These are phyloP conservation scores for Carpinus fangiana DNA, from an alignment of 306 rosid species.

Conservation along the genomic window DNA sequence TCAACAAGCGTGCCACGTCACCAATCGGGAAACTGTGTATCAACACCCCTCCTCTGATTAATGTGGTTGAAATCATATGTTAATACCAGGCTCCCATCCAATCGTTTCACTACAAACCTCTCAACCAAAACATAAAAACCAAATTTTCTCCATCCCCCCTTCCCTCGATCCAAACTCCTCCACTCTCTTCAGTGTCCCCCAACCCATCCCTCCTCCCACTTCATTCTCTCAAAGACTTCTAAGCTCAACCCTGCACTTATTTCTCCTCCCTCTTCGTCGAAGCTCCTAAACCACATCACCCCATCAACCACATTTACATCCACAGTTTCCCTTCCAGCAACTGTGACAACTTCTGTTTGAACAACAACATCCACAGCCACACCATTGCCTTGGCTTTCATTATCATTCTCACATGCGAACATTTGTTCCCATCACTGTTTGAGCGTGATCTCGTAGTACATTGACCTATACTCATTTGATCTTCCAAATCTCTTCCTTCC, in stretches of 20 bases:
- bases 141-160: slow-evolving; percentile 37
- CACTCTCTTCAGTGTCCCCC: slow-evolving; percentile 40
- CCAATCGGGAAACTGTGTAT: no score
- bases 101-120: slow-evolving; percentile 46
- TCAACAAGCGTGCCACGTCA: no score
- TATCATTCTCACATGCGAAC: slow-evolving; percentile 30
- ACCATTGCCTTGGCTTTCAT: background rate
- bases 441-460: slow-evolving; percentile 65
- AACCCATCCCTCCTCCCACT: slow-evolving; percentile 40
- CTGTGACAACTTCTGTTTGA: slow-evolving; percentile 38
- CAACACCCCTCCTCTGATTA: slow-evolving; percentile 44
- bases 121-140: slow-evolving; percentile 52
- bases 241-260: slow-evolving; percentile 49
- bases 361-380: slow-evolving; percentile 55
- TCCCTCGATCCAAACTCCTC: slow-evolving; percentile 58
- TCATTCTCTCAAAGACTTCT: slow-evolving; percentile 62
- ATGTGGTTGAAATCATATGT: slow-evolving; percentile 50
- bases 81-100: slow-evolving; percentile 47
- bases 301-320: slow-evolving; percentile 27
- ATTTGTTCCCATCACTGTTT: slow-evolving; percentile 67
- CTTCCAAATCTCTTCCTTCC: slow-evolving; percentile 54
- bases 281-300: slow-evolving; percentile 50
- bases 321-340: slow-evolving; percentile 39
- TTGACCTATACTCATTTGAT: slow-evolving; percentile 43
- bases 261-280: slow-evolving; percentile 38